phyloP scores from a whole-genome alignment of 2,329 filamentous ascomycete species.

The Didymellaceae sp. region DNA sequence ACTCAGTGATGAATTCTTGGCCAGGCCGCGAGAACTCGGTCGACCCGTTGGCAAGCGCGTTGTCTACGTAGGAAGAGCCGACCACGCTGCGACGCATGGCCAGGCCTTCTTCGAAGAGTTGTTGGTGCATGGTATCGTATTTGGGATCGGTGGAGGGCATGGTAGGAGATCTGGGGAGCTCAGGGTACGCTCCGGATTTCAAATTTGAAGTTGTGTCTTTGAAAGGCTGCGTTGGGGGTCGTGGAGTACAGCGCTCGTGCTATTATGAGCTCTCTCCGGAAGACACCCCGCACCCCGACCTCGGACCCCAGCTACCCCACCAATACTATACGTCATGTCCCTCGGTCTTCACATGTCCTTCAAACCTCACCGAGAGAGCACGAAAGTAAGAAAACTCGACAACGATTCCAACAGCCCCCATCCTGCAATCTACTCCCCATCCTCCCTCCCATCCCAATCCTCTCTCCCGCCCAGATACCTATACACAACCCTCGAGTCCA shows the following conservation, averaged over 20 bases:
- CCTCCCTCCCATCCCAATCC: constrained; percentile 51
- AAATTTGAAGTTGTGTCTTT: too few species aligned
- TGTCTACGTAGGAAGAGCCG: constrained; percentile 67
- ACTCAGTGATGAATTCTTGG: constrained; percentile 69
- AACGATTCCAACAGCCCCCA: background rate
- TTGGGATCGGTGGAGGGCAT: constrained; percentile 52
- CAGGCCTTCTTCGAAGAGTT: constrained; percentile 67
- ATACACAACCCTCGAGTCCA: constrained; percentile 65
- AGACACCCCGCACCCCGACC: constrained; percentile 20
- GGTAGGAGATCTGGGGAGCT: too few species aligned
- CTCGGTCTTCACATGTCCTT: background rate
- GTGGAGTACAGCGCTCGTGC: background rate
- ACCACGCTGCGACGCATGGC: constrained; percentile 66
- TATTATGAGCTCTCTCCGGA: constrained; percentile 2
- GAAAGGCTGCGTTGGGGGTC: too few species aligned
- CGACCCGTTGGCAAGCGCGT: constrained; percentile 61
- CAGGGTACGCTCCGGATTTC: background rate
- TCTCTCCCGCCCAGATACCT: constrained; percentile 62
- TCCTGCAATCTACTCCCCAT: constrained; percentile 15
- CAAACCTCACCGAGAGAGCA: too few species aligned
- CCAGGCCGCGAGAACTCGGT: constrained; percentile 66
- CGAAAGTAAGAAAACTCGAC: too few species aligned
- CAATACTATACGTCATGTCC: constrained; percentile 9
- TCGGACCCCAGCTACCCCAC: constrained; percentile 36
- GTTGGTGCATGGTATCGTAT: constrained; percentile 56